These are phyloP conservation scores for Lentinula sp. DNA, from an alignment of 768 basidiomycete species.

Conservation along the genomic window DNA sequence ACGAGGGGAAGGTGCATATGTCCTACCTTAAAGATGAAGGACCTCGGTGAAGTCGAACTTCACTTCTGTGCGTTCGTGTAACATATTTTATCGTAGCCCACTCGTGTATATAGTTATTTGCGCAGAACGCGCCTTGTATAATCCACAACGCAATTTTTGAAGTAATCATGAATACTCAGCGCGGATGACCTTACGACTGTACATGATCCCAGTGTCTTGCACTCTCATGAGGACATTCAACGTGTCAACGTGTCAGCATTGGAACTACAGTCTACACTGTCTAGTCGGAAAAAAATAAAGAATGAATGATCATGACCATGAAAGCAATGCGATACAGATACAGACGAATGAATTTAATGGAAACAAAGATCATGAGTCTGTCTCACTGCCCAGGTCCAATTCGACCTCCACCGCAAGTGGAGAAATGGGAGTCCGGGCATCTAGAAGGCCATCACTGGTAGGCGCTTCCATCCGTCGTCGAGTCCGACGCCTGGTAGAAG, in stretches of 20 bases:
- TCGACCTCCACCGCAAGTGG: slow-evolving; percentile 6
- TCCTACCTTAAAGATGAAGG: background rate
- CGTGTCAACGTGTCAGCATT: background rate
- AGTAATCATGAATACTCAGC: no score
- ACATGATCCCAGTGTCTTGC: no score
- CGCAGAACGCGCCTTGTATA: background rate
- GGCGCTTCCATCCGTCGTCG: slow-evolving; percentile 21
- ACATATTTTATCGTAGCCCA: background rate
- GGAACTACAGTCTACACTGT: background rate
- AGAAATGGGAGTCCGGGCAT: slow-evolving; percentile 14
- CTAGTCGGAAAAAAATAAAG: background rate
- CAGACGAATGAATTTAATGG: slow-evolving; percentile 10
- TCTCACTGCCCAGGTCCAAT: slow-evolving; percentile 5
- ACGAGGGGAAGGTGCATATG: slow-evolving; percentile 65
- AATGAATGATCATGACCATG: background rate
- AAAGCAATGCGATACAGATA: slow-evolving; percentile 27
- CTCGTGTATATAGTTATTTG: background rate
- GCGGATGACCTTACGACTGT: no score
- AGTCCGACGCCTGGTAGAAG: slow-evolving; percentile 27
- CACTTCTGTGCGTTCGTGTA: background rate
- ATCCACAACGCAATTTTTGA: background rate
- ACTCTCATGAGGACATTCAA: no score
- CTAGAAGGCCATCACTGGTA: slow-evolving; percentile 9
- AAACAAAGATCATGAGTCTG: slow-evolving; percentile 13
- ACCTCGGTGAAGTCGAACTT: background rate